Conservation (phyloP, 2,329 filamentous ascomycete genomes). For the Fusarium sp. region DNA sequence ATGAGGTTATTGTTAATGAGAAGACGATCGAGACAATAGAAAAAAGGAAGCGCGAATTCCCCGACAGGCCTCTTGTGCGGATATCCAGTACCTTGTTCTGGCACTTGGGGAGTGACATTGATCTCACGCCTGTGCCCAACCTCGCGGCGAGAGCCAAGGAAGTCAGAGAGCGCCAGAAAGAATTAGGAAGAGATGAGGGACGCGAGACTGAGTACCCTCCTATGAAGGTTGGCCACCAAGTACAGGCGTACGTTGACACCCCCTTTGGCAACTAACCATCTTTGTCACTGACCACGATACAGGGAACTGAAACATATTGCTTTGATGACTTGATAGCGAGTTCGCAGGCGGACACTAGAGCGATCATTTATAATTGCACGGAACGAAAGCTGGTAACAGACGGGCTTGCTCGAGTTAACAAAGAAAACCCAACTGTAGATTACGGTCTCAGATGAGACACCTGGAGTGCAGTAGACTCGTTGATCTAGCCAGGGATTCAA, state of each 20-base stretch:
- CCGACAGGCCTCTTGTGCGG: slow-evolving; percentile 64
- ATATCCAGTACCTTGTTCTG: slow-evolving; percentile 73
- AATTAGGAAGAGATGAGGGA: slow-evolving; percentile 66
- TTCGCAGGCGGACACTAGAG: neutral
- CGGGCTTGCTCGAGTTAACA: neutral
- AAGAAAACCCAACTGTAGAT: neutral
- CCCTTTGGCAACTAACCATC: neutral
- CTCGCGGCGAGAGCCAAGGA: slow-evolving; percentile 58
- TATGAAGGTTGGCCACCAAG: slow-evolving; percentile 70
- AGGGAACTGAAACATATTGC: slow-evolving; percentile 67
- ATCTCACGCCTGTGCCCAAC: slow-evolving; percentile 63
- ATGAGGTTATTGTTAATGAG: slow-evolving; percentile 70
- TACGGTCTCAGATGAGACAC: neutral
- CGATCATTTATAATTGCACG: slow-evolving; percentile 11
- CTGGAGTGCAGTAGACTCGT: neutral
- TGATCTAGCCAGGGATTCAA: neutral
- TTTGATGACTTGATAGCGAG: slow-evolving; percentile 57
- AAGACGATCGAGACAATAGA: slow-evolving; percentile 62
- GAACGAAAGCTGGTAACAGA: neutral
- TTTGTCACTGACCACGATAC: slow-evolving; percentile 16
- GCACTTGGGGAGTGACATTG: slow-evolving; percentile 68
- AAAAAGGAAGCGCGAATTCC: slow-evolving; percentile 54
- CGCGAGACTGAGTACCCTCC: slow-evolving; percentile 59
- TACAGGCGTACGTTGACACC: slow-evolving; percentile 61
- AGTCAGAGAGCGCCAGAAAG: slow-evolving; percentile 60